Percentiles rank a stretch among this genome's conserved stretches.
Evolutionary conservation across 2,329 filamentous ascomycete species (phyloP).

Genomic region (Penicillium fuscoglaucum): DNA sequence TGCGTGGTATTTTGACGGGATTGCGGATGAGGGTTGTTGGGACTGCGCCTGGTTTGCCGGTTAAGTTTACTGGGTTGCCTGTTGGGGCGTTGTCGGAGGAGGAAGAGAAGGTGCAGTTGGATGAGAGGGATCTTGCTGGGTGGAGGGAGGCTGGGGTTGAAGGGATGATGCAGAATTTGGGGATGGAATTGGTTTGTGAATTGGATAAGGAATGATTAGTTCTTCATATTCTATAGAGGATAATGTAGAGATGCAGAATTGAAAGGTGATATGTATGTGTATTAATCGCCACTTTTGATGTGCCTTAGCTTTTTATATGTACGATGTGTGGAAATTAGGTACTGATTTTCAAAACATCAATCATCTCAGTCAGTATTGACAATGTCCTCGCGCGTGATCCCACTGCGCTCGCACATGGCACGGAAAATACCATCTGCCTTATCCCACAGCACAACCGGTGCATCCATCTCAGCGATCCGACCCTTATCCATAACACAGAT

Average conservation of each 20-base stretch:
- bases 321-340: background rate
- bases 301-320: background rate
- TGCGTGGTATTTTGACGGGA: constrained; percentile 37
- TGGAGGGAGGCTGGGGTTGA: constrained; percentile 24
- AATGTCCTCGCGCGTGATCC: constrained; percentile 59
- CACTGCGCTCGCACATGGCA: constrained; percentile 84
- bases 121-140: constrained; percentile 23
- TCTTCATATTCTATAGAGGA: background rate
- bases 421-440: constrained; percentile 73
- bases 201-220: constrained; percentile 18
- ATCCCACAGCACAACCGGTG: constrained; percentile 72
- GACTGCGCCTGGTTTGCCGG: constrained; percentile 31
- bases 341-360: background rate
- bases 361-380: constrained; percentile 10
- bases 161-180: constrained; percentile 29
- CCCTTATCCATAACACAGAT: constrained; percentile 97
- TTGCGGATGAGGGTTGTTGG: constrained; percentile 38
- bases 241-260: background rate
- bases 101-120: constrained; percentile 23
- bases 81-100: constrained; percentile 25
- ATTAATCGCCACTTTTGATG: background rate
- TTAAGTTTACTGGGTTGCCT: constrained; percentile 29
- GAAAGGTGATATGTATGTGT: background rate
- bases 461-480: constrained; percentile 80
- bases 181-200: constrained; percentile 29